Evolutionary conservation across 2,329 filamentous ascomycete species (phyloP).

Genomic region (Lachnellula cervina): DNA sequence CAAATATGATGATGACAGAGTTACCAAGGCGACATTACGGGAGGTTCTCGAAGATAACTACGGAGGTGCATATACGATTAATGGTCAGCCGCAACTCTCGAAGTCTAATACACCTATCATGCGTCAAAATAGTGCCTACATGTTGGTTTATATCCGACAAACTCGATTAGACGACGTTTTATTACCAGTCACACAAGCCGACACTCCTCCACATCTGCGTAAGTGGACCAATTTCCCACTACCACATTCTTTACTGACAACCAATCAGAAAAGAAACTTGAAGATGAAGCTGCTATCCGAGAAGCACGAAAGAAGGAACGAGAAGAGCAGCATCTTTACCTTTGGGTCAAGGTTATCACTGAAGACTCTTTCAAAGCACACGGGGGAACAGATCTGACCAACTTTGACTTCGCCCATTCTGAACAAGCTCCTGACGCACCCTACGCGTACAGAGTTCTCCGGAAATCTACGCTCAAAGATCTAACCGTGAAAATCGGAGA

Average conservation of each 20-base stretch:
- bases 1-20: slow-evolving; percentile 94
- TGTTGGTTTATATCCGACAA: slow-evolving; percentile 96
- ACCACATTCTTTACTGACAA: slow-evolving; percentile 13
- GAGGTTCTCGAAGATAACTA: slow-evolving; percentile 97
- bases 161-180: slow-evolving; percentile 79
- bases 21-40: slow-evolving; percentile 85
- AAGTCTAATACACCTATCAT: slow-evolving; percentile 53
- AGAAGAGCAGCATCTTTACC: slow-evolving; percentile 91
- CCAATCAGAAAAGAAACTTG: slow-evolving; percentile 62
- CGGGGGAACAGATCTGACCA: slow-evolving; percentile 77
- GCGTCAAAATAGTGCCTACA: slow-evolving; percentile 83
- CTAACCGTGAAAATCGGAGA: slow-evolving; percentile 66
- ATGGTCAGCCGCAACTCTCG: slow-evolving; percentile 43
- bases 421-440: slow-evolving; percentile 62
- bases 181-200: slow-evolving; percentile 66
- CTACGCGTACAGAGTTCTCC: slow-evolving; percentile 66
- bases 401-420: slow-evolving; percentile 53
- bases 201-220: slow-evolving; percentile 80
- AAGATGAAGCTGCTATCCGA: slow-evolving; percentile 72
- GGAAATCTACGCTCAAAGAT: slow-evolving; percentile 70
- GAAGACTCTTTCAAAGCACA: slow-evolving; percentile 76
- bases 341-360: slow-evolving; percentile 76
- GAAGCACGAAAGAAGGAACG: slow-evolving; percentile 81
- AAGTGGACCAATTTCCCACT: slow-evolving; percentile 33
- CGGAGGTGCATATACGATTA: slow-evolving; percentile 70